Evolutionary conservation across 176 grass and related monocot genomes (phyloP).

Genomic region (Aegilops sharonensis): DNA sequence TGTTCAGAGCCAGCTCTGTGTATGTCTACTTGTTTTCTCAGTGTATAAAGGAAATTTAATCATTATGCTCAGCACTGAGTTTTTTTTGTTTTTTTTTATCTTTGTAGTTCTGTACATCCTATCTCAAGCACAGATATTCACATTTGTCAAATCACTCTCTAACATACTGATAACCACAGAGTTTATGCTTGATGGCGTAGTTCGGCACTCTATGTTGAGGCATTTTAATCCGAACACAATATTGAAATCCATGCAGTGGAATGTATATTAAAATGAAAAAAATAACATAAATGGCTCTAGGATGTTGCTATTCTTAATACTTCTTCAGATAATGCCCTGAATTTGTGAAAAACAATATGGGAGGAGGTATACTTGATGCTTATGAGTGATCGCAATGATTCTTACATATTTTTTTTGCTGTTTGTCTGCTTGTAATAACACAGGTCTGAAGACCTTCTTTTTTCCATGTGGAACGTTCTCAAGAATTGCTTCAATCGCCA

Average conservation of each 20-base stretch:
- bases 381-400: conserved; percentile 2
- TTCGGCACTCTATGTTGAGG: neutral
- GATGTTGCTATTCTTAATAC: neutral
- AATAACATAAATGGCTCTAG: neutral
- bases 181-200: conserved; percentile 1
- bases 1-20: conserved; percentile 96
- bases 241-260: neutral
- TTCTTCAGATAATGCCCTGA: neutral
- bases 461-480: conserved; percentile 98
- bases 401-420: conserved; percentile 12
- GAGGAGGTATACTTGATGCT: neutral
- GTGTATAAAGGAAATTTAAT: neutral
- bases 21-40: conserved; percentile 50
- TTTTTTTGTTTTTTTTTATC: neutral
- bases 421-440: neutral
- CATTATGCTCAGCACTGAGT: neutral
- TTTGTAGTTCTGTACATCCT: neutral
- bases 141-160: neutral
- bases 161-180: neutral
- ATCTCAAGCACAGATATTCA: neutral
- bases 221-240: neutral
- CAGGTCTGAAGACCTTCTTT: conserved; percentile 90
- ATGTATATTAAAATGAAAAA: conserved; percentile 4
- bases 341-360: neutral
- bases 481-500: conserved; percentile 72